Conservation (phyloP, 2,329 filamentous ascomycete species). For the Aspergillus aculeatinus region DNA sequence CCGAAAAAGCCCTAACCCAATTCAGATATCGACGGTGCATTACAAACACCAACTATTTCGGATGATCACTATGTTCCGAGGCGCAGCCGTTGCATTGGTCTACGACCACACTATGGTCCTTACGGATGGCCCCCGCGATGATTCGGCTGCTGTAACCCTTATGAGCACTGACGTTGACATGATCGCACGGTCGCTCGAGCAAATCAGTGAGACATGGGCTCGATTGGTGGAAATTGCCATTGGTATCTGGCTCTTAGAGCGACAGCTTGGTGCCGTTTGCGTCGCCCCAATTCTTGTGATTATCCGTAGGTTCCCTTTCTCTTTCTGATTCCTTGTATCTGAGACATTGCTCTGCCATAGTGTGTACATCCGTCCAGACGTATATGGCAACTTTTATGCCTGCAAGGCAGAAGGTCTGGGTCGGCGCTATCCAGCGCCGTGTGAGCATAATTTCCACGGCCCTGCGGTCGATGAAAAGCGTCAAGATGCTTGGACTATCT, state of each 20-base stretch:
- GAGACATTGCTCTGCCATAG: not conserved
- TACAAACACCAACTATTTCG: slow-evolving; percentile 3
- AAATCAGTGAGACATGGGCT: slow-evolving; percentile 3
- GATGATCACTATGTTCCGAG: slow-evolving; percentile 1
- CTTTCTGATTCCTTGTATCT: not conserved
- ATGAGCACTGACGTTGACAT: slow-evolving; percentile 10
- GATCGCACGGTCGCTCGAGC: slow-evolving; percentile 2
- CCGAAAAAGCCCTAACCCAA: not conserved
- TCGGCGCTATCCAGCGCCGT: not conserved
- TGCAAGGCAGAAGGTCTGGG: slow-evolving; percentile 1
- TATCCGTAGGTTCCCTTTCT: not conserved
- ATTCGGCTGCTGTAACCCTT: slow-evolving; percentile 2
- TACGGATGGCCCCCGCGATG: not conserved
- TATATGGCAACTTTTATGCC: slow-evolving; percentile 6
- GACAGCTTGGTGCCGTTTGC: slow-evolving; percentile 7
- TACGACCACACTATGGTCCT: slow-evolving; percentile 3
- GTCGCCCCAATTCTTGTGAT: not conserved
- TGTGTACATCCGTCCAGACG: slow-evolving; percentile 3
- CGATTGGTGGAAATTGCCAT: slow-evolving; percentile 7
- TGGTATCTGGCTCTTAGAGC: slow-evolving; percentile 5
- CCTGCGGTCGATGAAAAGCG: slow-evolving; percentile 4
- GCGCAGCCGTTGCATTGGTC: not conserved
- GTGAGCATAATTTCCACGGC: slow-evolving; percentile 1
- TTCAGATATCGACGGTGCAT: slow-evolving; percentile 22
- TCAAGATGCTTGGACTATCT: slow-evolving; percentile 3